Percentiles rank a stretch among this genome's conserved stretches.
Conservation (phyloP, 2,329 filamentous ascomycete genomes). For the Penicillium sp. region DNA sequence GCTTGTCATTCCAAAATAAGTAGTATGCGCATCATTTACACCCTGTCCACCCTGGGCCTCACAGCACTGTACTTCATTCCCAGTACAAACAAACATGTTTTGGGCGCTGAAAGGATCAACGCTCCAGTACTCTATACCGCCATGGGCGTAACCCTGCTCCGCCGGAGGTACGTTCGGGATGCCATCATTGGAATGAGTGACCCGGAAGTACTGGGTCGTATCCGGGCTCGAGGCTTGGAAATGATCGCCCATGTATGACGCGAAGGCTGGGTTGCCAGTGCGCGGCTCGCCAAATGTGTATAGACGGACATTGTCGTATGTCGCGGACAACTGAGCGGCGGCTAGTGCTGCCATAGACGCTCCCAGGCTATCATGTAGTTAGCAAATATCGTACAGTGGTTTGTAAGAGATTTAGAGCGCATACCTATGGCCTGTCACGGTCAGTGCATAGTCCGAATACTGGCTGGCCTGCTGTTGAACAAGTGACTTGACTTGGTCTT, state of each 20-base stretch:
- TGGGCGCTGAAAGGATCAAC: slow-evolving; percentile 6
- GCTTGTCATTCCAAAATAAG: neutral
- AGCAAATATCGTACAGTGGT: neutral
- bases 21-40: neutral
- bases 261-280: slow-evolving; percentile 11
- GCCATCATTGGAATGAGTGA: slow-evolving; percentile 11
- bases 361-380: slow-evolving; percentile 1
- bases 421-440: slow-evolving; percentile 10
- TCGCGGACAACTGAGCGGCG: slow-evolving; percentile 11
- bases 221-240: slow-evolving; percentile 1
- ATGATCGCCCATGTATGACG: slow-evolving; percentile 3
- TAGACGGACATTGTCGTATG: neutral
- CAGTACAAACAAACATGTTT: slow-evolving; percentile 8
- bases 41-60: neutral
- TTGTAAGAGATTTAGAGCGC: neutral
- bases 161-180: slow-evolving; percentile 10
- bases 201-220: slow-evolving; percentile 5
- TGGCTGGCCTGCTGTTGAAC: slow-evolving; percentile 3
- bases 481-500: slow-evolving; percentile 11
- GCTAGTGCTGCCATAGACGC: slow-evolving; percentile 10
- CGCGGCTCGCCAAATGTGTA: slow-evolving; percentile 12
- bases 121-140: slow-evolving; percentile 10
- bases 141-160: slow-evolving; percentile 6
- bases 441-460: slow-evolving; percentile 8
- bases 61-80: slow-evolving; percentile 4